Evolutionary conservation across 169 alveolate genomes (phyloP), one percentile per base, ranked within the genome.

Genomic region (Plasmodium vivax): DNA sequence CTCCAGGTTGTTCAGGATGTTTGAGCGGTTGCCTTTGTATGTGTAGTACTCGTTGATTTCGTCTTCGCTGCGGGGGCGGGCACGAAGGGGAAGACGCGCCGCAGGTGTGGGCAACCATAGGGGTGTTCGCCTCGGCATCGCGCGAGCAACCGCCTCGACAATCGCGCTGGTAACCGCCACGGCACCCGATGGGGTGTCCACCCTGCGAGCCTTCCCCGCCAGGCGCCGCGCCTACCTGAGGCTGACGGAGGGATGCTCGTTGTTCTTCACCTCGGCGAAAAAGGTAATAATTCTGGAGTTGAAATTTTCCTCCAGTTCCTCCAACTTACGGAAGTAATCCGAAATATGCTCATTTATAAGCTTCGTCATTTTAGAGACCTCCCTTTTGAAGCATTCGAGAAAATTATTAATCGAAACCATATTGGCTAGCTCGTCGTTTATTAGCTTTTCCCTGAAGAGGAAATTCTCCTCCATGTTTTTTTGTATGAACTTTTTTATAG

Each of bases 11-110:
- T 87, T 87, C 81, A 87, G 54, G 0, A 87, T 51, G 73, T 87
- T 87, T 9, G 93, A 87, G 30, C 93, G 34, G 7, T 68, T 71
- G 9, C 85, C 85, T 43, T 87, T 87, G 56, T 87, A 87, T 34
- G 85, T n/a, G 71, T 87, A 87, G 45, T 87, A 87, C 51, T 87
- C 93, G 19, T 87, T 87, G 41, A 87, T 87, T 54, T 87, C 93
- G n/a, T 87, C 93, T 23, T 87, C 93, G 47, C 93, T 87, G 80
- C 19, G 36, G 81, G 80, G 62, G 23, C 62, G 14, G 23, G 14
- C 23, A 51, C 23, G 62, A 19, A 51, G 62, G 62, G 12, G 62
- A 51, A 2, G 62, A 12, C 8, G 62, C 23, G 8, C 58, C n/a
- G 58, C n/a, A 47, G 6, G 58, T 16, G 58, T 12, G n/a, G n/a